phyloP scores from a whole-genome alignment of 2,329 filamentous ascomycete genomes.

The Berkeleyomyces basicola region DNA sequence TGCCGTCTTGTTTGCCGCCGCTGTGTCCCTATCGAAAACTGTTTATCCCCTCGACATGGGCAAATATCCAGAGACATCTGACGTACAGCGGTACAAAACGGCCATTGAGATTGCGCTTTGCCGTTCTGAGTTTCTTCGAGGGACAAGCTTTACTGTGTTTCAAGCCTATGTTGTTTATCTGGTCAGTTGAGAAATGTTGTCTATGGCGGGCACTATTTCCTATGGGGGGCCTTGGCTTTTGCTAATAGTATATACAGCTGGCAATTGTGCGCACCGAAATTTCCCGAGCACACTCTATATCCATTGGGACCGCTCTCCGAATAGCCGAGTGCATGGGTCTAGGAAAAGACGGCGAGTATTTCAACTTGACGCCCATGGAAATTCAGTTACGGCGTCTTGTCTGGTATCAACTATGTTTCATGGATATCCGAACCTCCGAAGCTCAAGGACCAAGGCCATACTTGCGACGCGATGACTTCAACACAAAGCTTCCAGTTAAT shows the following conservation, averaged over 20 bases:
- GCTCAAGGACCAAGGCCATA: slow-evolving; percentile 54
- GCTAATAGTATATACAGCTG: slow-evolving; percentile 30
- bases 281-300: slow-evolving; percentile 54
- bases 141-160: slow-evolving; percentile 51
- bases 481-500: slow-evolving; percentile 56
- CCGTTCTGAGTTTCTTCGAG: slow-evolving; percentile 54
- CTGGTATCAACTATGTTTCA: slow-evolving; percentile 64
- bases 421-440: slow-evolving; percentile 60
- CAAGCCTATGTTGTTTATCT: slow-evolving; percentile 66
- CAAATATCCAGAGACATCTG: slow-evolving; percentile 16
- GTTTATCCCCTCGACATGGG: slow-evolving; percentile 29
- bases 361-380: slow-evolving; percentile 49
- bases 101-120: slow-evolving; percentile 51
- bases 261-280: slow-evolving; percentile 56
- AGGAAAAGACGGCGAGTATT: slow-evolving; percentile 52
- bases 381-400: slow-evolving; percentile 54
- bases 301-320: slow-evolving; percentile 54
- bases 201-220: not conserved
- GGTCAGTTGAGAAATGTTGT: slow-evolving; percentile 28
- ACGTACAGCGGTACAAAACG: slow-evolving; percentile 46
- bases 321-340: slow-evolving; percentile 65
- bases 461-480: slow-evolving; percentile 59
- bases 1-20: slow-evolving; percentile 50
- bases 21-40: slow-evolving; percentile 46
- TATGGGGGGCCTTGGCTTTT: not conserved